phyloP scores from a whole-genome alignment of 352 stramenopile genomes.

The Pythium insidiosum region DNA sequence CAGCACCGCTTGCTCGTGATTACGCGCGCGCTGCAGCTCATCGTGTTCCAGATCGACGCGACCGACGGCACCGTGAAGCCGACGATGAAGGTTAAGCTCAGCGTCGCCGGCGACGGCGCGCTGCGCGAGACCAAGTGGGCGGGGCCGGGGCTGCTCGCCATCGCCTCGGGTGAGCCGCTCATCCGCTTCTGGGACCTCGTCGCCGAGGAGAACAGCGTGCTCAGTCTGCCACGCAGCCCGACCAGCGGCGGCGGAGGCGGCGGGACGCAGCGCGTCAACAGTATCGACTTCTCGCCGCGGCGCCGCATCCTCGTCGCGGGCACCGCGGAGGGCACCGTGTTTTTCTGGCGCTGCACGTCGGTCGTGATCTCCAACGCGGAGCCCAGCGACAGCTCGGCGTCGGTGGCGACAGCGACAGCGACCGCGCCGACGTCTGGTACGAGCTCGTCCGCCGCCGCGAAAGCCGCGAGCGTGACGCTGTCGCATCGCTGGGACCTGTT shows the following conservation, averaged over 20 bases:
- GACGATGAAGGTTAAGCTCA: slow-evolving; percentile 86
- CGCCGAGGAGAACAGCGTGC: slow-evolving; percentile 88
- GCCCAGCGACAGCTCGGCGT: not conserved
- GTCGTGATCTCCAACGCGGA: slow-evolving; percentile 16
- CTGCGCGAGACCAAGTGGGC: slow-evolving; percentile 86
- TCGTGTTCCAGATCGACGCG: slow-evolving; percentile 84
- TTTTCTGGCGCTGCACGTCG: slow-evolving; percentile 85
- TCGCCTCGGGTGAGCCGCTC: slow-evolving; percentile 81
- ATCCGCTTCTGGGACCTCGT: slow-evolving; percentile 91
- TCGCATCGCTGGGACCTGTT: slow-evolving; percentile 66
- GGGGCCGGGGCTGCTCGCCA: slow-evolving; percentile 82
- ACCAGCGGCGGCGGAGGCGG: not conserved
- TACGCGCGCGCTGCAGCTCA: slow-evolving; percentile 82
- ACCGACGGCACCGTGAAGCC: slow-evolving; percentile 78
- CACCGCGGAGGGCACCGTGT: slow-evolving; percentile 75
- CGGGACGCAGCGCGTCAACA: slow-evolving; percentile 59
- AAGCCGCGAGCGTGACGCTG: slow-evolving; percentile 9
- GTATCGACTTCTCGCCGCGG: slow-evolving; percentile 83
- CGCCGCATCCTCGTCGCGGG: slow-evolving; percentile 85
- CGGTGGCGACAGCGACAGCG: not conserved
- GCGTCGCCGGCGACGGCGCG: slow-evolving; percentile 70
- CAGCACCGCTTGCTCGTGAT: slow-evolving; percentile 83
- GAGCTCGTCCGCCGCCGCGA: not conserved
- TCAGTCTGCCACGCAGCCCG: slow-evolving; percentile 60
- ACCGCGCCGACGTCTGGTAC: not conserved